Base-by-base conservation (phyloP, 1,139 yeast species). In the Hansenula sp. region DNA sequence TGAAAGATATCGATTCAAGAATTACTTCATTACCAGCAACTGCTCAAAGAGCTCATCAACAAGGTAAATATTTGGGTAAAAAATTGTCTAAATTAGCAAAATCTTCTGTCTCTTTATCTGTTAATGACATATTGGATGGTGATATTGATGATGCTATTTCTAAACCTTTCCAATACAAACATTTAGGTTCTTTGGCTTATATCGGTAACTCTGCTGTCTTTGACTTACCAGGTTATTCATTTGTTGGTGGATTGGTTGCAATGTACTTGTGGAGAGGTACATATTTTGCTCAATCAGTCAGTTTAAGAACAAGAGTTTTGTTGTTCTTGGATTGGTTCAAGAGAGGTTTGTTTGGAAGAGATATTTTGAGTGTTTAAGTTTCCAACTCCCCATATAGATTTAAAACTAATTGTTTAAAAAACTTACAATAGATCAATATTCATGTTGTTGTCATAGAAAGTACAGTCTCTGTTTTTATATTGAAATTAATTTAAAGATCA, bases 251-350 rank as follows among this genome's bases (percentile, higher is more conserved):
- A 2, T 56, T 79, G 34, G 59, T 77, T 31, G 84, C 84, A 29
- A 75, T 79, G 79, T 79, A 79, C 55, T 58, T 78, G 40, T 79
- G 85, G 85, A 72, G 85, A 61, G 72, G 81, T 32, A 79, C 77
- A 24, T 79, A 79, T 59, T 78, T 78, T 60, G 74, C 82, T 24
- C 81, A 79, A 57, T 71, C 79, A 33, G 83, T 79, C 31, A 73
- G 82, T 40, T 55, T 75, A 47, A 69, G 84, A 55, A 75, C 79
- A 3, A 68, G 85, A 51, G 76, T 75, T 3, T 62, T 77, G 47
- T 59, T 79, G 56, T 73, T 74, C 56, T 69, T 77, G 67, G 85
- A 79, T 52, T 79, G 84, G 83, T 52, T 77, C 48, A 77, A 77
- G 56, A 73, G 83, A 52, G 82, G 81, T 27, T 54, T 77, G 37